A percentile compares a stretch with the other conserved stretches of the same genome.
Conservation (phyloP, 164 flowering plant species). For the Buxus sempervirens region DNA sequence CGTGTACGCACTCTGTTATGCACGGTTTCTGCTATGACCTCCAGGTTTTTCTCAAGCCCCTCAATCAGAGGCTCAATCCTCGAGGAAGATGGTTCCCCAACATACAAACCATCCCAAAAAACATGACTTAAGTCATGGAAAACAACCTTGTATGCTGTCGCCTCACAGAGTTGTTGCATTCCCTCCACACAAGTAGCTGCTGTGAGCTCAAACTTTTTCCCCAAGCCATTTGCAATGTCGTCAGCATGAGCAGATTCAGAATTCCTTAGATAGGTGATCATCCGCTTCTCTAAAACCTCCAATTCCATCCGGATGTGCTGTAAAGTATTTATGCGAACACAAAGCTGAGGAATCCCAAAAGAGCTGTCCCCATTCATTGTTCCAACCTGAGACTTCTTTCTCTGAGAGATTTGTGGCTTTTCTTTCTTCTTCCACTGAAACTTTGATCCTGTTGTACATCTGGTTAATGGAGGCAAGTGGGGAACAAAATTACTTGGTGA, state of each 20-base stretch:
- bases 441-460: conserved; percentile 75
- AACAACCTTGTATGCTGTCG: conserved; percentile 66
- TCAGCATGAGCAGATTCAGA: conserved; percentile 35
- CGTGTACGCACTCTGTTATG: conserved; percentile 65
- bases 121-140: conserved; percentile 68
- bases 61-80: conserved; percentile 71
- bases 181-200: conserved; percentile 66
- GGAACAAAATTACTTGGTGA: conserved; percentile 72
- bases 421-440: conserved; percentile 89
- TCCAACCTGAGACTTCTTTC: conserved; percentile 61
- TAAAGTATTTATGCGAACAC: conserved; percentile 82
- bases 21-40: conserved; percentile 49
- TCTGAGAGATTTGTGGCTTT: conserved; percentile 34
- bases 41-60: conserved; percentile 65
- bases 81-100: conserved; percentile 54
- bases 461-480: conserved; percentile 85
- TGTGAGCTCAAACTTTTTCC: conserved; percentile 58
- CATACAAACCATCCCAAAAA: conserved; percentile 71
- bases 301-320: conserved; percentile 59
- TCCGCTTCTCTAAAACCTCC: conserved; percentile 53
- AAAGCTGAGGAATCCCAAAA: conserved; percentile 54
- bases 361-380: conserved; percentile 41
- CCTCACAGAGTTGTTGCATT: conserved; percentile 66
- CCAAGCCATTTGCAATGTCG: conserved; percentile 33
- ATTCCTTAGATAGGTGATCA: conserved; percentile 36